These are phyloP conservation scores for Myxozyma geophila DNA, from an alignment of 805 yeast species.

Conservation along the genomic window DNA sequence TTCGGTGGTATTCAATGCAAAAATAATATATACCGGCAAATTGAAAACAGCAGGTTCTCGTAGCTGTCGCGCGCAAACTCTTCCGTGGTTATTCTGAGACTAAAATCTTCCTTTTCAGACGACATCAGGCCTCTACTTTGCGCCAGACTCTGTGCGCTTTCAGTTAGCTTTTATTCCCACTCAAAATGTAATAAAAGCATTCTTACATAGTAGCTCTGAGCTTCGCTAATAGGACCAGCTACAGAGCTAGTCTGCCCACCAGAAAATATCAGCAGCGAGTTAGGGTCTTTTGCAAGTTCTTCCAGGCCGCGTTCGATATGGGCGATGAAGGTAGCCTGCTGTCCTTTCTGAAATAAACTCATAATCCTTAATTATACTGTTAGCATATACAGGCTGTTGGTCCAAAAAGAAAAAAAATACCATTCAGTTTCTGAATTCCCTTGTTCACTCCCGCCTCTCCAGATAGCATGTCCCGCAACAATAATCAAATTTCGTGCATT, in stretches of 20 bases:
- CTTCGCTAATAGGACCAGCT: slow-evolving; percentile 63
- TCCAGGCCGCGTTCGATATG: slow-evolving; percentile 59
- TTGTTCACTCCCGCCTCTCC: slow-evolving; percentile 48
- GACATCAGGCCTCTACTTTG: slow-evolving; percentile 9
- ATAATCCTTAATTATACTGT: slow-evolving; percentile 41
- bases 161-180: slow-evolving; percentile 39
- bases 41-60: slow-evolving; percentile 70
- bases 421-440: slow-evolving; percentile 63
- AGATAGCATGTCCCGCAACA: slow-evolving; percentile 68
- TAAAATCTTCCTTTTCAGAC: slow-evolving; percentile 24
- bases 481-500: slow-evolving; percentile 48
- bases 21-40: slow-evolving; percentile 19
- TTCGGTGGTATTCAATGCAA: background rate
- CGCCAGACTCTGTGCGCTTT: slow-evolving; percentile 30
- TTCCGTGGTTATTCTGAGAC: slow-evolving; percentile 54
- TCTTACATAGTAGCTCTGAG: slow-evolving; percentile 41
- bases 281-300: slow-evolving; percentile 44
- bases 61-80: slow-evolving; percentile 80
- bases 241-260: slow-evolving; percentile 75
- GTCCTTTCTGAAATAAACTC: slow-evolving; percentile 70
- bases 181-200: slow-evolving; percentile 59
- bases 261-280: slow-evolving; percentile 52
- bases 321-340: slow-evolving; percentile 65
- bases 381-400: background rate
- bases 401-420: slow-evolving; percentile 42